Percentiles rank a stretch among this genome's conserved stretches.
These are phyloP conservation scores for Colletotrichum tropicicola DNA, from an alignment of 2,329 filamentous ascomycete genomes.

Conservation along the genomic window DNA sequence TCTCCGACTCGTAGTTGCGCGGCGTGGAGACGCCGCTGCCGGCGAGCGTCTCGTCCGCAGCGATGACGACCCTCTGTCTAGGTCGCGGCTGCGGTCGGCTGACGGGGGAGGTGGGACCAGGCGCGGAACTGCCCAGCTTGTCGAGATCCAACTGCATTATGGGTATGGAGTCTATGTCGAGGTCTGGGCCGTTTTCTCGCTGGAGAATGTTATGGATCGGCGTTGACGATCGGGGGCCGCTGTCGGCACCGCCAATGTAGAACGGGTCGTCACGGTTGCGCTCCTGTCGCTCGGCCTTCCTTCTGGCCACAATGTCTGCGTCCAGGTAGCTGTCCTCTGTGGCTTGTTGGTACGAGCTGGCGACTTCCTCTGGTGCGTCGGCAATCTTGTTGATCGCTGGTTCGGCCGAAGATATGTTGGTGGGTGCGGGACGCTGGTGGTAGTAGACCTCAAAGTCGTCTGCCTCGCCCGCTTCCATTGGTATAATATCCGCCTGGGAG, in stretches of 20 bases:
- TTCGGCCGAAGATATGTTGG: slow-evolving; percentile 59
- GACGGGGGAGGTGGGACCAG: slow-evolving; percentile 37
- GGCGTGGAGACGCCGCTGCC: slow-evolving; percentile 59
- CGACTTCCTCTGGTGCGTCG: slow-evolving; percentile 54
- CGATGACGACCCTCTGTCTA: slow-evolving; percentile 72
- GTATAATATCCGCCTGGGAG: slow-evolving; percentile 61
- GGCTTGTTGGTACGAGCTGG: slow-evolving; percentile 67
- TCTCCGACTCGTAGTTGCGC: slow-evolving; percentile 63
- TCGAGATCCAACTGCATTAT: slow-evolving; percentile 92
- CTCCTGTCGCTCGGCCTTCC: slow-evolving; percentile 80
- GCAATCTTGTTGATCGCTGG: slow-evolving; percentile 65
- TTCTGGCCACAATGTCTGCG: slow-evolving; percentile 75
- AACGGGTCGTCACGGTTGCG: slow-evolving; percentile 94
- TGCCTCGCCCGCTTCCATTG: slow-evolving; percentile 60
- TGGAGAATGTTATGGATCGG: slow-evolving; percentile 82
- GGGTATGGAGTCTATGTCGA: slow-evolving; percentile 95
- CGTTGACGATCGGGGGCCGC: slow-evolving; percentile 71
- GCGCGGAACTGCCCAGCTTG: slow-evolving; percentile 48
- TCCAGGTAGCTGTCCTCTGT: slow-evolving; percentile 74
- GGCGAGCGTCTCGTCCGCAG: slow-evolving; percentile 77
- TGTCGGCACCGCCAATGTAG: slow-evolving; percentile 75
- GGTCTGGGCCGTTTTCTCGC: slow-evolving; percentile 76
- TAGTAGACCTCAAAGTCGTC: slow-evolving; percentile 77
- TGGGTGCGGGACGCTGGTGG: slow-evolving; percentile 62
- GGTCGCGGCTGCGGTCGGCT: slow-evolving; percentile 50